Evolutionary conservation across 2,329 filamentous ascomycete genomes (phyloP).

Genomic region (Hypoxylon sp.): DNA sequence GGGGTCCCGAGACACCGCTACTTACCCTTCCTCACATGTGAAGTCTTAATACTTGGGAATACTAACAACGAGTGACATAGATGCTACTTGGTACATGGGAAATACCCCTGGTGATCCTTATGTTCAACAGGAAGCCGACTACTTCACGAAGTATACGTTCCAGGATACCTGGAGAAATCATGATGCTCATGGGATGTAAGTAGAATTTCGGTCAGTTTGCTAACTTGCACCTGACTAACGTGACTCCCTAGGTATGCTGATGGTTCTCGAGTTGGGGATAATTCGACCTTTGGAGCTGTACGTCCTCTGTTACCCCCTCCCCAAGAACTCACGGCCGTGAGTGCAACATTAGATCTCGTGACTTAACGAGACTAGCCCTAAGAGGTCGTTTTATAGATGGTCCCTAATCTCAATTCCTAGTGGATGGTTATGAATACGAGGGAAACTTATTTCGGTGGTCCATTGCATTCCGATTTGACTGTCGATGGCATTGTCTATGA

Average conservation of each 20-base stretch:
- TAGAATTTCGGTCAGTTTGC: not conserved
- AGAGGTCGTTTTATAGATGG: not conserved
- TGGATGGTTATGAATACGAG: slow-evolving; percentile 77
- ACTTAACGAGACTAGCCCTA: not conserved
- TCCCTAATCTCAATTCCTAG: slow-evolving; percentile 26
- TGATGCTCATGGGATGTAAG: slow-evolving; percentile 66
- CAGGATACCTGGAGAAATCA: slow-evolving; percentile 71
- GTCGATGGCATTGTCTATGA: slow-evolving; percentile 78
- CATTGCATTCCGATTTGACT: slow-evolving; percentile 73
- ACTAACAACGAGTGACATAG: slow-evolving; percentile 50
- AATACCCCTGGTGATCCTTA: slow-evolving; percentile 69
- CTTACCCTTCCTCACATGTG: slow-evolving; percentile 16
- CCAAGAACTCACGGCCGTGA: slow-evolving; percentile 3
- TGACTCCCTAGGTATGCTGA: slow-evolving; percentile 60
- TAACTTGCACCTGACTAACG: slow-evolving; percentile 22
- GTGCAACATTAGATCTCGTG: slow-evolving; percentile 10
- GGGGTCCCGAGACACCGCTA: slow-evolving; percentile 25
- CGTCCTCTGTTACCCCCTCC: slow-evolving; percentile 8
- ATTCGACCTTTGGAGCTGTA: slow-evolving; percentile 67
- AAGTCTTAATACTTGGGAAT: slow-evolving; percentile 18
- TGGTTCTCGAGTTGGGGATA: slow-evolving; percentile 65
- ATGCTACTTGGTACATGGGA: slow-evolving; percentile 74
- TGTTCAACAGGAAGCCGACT: slow-evolving; percentile 69
- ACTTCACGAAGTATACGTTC: slow-evolving; percentile 78
- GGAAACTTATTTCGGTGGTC: slow-evolving; percentile 74